Conservation (phyloP, 768 basidiomycete species). For the Termitomyces sp. region DNA sequence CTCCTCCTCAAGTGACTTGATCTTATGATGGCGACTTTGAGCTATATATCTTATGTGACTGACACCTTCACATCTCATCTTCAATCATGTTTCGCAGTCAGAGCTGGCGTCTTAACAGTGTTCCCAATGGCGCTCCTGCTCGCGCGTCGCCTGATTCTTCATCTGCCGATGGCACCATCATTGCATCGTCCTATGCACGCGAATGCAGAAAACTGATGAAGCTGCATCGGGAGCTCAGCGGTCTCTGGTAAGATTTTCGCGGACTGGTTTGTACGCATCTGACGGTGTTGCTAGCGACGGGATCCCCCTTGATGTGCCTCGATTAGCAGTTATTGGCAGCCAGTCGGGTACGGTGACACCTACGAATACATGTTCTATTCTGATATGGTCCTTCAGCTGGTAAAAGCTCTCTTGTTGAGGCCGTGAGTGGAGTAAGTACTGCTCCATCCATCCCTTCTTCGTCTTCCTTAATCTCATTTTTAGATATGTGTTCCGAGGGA, state of each 20-base stretch:
- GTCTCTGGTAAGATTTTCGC: background rate
- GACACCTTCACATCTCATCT: background rate
- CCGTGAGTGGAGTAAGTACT: slow-evolving; percentile 6
- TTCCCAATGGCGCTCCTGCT: background rate
- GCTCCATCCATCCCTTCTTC: background rate
- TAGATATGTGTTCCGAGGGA: slow-evolving; percentile 66
- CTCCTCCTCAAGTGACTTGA: background rate
- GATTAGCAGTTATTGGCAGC: slow-evolving; percentile 9
- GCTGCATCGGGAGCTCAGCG: slow-evolving; percentile 5
- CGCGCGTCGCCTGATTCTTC: background rate
- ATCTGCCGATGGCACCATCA: background rate
- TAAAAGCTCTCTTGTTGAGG: slow-evolving; percentile 10
- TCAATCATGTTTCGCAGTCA: slow-evolving; percentile 1
- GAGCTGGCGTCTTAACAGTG: background rate
- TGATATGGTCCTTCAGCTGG: slow-evolving; percentile 3
- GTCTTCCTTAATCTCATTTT: background rate
- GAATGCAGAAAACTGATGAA: slow-evolving; percentile 8
- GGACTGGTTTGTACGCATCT: background rate
- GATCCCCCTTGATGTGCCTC: slow-evolving; percentile 9
- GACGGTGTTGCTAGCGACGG: background rate
- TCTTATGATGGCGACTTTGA: background rate
- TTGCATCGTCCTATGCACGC: background rate
- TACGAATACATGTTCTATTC: background rate
- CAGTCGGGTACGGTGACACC: slow-evolving; percentile 4
- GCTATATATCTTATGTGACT: background rate